A percentile compares a stretch with the other conserved stretches of the same genome.
Evolutionary conservation across 192 early-diverging fungal species (phyloP).

Genomic region (Coemansia sp.): DNA sequence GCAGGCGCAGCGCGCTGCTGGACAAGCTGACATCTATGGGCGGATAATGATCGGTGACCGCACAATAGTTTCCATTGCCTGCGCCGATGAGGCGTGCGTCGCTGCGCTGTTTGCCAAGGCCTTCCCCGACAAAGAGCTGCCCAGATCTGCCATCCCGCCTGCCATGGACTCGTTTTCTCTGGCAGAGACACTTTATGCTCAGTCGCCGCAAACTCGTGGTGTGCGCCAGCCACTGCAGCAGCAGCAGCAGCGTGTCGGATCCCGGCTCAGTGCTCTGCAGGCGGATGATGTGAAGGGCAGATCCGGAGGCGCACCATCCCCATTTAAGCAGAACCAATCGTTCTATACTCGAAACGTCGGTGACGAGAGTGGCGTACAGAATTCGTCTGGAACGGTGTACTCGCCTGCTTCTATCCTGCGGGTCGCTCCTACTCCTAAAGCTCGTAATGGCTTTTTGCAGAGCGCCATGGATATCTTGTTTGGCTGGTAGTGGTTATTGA

Average conservation of each 20-base stretch:
- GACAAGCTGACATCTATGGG: slow-evolving; percentile 29
- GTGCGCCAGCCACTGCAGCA: slow-evolving; percentile 15
- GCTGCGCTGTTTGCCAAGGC: slow-evolving; percentile 35
- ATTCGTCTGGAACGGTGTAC: background rate
- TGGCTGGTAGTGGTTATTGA: too few species aligned
- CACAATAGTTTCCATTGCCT: slow-evolving; percentile 22
- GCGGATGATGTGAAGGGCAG: slow-evolving; percentile 11
- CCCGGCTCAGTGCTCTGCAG: slow-evolving; percentile 15
- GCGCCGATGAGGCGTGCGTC: slow-evolving; percentile 34
- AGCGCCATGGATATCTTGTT: slow-evolving; percentile 40
- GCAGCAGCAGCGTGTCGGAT: slow-evolving; percentile 2
- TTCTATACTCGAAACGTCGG: background rate
- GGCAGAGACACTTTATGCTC: slow-evolving; percentile 41
- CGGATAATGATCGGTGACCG: slow-evolving; percentile 38
- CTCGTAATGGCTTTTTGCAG: slow-evolving; percentile 54
- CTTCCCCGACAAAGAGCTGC: slow-evolving; percentile 35
- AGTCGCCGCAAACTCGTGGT: slow-evolving; percentile 35
- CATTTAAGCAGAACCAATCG: slow-evolving; percentile 31
- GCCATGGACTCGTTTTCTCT: slow-evolving; percentile 20
- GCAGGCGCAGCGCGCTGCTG: slow-evolving; percentile 53
- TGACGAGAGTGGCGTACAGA: slow-evolving; percentile 13
- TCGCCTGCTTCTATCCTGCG: slow-evolving; percentile 23
- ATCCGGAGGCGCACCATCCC: slow-evolving; percentile 18
- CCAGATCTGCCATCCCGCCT: slow-evolving; percentile 30
- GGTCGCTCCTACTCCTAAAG: slow-evolving; percentile 21